Evolutionary conservation across 352 stramenopile species (phyloP).

Genomic region (Phytopythium boreale): DNA sequence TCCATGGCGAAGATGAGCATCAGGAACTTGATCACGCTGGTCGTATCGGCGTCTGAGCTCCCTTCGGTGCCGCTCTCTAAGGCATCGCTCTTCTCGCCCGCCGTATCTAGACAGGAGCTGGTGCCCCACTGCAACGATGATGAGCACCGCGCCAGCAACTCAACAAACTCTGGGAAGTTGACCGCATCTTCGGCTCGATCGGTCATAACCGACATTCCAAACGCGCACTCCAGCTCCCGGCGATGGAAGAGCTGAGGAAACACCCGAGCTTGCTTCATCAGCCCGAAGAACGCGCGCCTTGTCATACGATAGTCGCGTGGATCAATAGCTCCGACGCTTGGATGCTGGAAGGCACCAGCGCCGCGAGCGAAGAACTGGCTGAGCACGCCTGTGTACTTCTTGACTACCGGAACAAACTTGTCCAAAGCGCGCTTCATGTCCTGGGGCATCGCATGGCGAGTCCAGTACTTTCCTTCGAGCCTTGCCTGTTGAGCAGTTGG

Average conservation of each 20-base stretch:
- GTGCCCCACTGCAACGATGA: constrained; percentile 42
- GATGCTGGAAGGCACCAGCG: constrained; percentile 8
- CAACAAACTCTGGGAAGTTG: constrained; percentile 62
- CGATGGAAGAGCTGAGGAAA: constrained; percentile 62
- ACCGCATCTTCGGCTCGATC: constrained; percentile 22
- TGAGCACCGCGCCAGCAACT: constrained; percentile 52
- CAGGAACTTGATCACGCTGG: constrained; percentile 56
- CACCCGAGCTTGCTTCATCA: constrained; percentile 53
- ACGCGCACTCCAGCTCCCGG: constrained; percentile 44
- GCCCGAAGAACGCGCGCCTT: constrained; percentile 25
- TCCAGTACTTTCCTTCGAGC: constrained; percentile 17
- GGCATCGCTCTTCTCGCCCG: constrained; percentile 6
- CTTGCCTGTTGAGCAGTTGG: not conserved
- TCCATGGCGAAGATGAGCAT: constrained; percentile 83
- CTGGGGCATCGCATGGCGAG: constrained; percentile 18
- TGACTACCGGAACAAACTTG: constrained; percentile 35
- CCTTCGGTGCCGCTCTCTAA: not conserved
- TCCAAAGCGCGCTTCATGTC: constrained; percentile 26
- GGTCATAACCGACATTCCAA: constrained; percentile 32
- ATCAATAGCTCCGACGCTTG: constrained; percentile 6
- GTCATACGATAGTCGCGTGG: constrained; percentile 25
- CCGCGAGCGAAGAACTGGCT: constrained; percentile 37
- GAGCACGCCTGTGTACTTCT: constrained; percentile 37
- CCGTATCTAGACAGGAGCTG: not conserved
- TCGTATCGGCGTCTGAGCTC: constrained; percentile 6